Conservation (phyloP, 768 basidiomycete genomes). For the Trametes cingulata region DNA sequence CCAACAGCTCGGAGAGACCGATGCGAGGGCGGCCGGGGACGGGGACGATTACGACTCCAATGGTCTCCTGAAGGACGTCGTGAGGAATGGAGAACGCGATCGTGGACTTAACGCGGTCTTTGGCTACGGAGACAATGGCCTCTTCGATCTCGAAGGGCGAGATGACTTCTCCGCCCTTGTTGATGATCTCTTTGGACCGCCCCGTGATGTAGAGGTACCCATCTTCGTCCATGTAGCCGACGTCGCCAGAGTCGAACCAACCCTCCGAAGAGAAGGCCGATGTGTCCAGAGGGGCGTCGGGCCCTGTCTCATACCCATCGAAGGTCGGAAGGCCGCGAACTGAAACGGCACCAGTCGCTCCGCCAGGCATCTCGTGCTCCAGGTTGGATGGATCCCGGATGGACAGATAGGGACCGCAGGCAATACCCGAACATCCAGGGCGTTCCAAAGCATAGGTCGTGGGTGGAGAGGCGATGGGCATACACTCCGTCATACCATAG, state of each 20-base stretch:
- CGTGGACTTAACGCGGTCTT: conserved; percentile 42
- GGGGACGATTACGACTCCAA: conserved; percentile 46
- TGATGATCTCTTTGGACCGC: conserved; percentile 61
- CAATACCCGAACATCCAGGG: conserved; percentile 49
- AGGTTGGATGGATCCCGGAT: conserved; percentile 41
- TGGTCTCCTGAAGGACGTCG: conserved; percentile 49
- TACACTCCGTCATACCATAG: conserved; percentile 60
- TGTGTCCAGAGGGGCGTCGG: conserved; percentile 42
- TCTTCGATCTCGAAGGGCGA: conserved; percentile 65
- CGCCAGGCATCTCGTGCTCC: conserved; percentile 39
- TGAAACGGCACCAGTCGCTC: conserved; percentile 52
- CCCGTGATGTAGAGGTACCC: conserved; percentile 56
- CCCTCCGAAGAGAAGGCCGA: conserved; percentile 51
- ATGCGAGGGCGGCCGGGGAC: conserved; percentile 38
- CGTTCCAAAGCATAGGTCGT: conserved; percentile 47
- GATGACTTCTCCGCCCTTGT: conserved; percentile 61
- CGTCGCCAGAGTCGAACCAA: conserved; percentile 56
- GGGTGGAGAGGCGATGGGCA: conserved; percentile 52
- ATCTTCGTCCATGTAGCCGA: conserved; percentile 49
- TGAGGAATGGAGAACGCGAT: conserved; percentile 50
- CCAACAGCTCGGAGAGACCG: conserved; percentile 44
- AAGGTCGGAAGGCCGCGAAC: conserved; percentile 59
- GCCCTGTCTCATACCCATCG: conserved; percentile 50
- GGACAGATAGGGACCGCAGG: conserved; percentile 49
- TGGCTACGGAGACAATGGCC: conserved; percentile 47